These are phyloP conservation scores for Cladosporium sp. DNA, from an alignment of 2,329 filamentous ascomycete species.

Conservation along the genomic window DNA sequence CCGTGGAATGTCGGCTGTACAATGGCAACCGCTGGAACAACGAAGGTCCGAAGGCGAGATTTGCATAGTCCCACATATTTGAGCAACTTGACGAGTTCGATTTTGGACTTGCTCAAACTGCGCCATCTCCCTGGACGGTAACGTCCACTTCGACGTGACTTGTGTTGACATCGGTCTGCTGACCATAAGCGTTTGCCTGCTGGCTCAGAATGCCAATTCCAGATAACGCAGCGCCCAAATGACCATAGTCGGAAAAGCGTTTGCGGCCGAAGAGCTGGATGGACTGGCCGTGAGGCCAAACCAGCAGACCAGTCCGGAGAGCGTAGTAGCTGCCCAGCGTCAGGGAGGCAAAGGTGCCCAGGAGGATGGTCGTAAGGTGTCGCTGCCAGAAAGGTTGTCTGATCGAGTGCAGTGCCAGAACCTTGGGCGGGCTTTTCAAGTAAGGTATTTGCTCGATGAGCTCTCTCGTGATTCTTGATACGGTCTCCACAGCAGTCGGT, in stretches of 20 bases:
- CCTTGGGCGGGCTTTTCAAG: constrained; percentile 9
- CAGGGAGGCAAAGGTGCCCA: constrained; percentile 17
- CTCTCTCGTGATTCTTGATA: constrained; percentile 14
- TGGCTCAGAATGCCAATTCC: constrained; percentile 23
- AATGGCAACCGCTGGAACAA: too few species aligned
- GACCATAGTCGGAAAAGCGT: constrained; percentile 30
- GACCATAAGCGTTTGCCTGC: constrained; percentile 8
- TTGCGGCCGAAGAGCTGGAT: constrained; percentile 32
- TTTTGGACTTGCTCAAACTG: neutral
- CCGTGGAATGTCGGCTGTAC: too few species aligned
- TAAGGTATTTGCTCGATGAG: constrained; percentile 22
- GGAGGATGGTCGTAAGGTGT: constrained; percentile 20
- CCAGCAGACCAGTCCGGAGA: constrained; percentile 20
- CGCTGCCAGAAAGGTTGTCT: constrained; percentile 16
- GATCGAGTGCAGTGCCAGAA: constrained; percentile 5
- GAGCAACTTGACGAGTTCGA: too few species aligned
- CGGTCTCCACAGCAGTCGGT: constrained; percentile 12
- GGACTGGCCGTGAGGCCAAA: constrained; percentile 31
- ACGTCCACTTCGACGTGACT: constrained; percentile 4
- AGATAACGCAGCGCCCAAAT: constrained; percentile 31
- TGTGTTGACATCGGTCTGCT: constrained; percentile 1
- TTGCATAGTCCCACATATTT: too few species aligned
- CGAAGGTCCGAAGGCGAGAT: too few species aligned
- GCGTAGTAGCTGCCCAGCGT: constrained; percentile 20
- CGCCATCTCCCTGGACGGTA: constrained; percentile 5